Evolutionary conservation across 169 alveolate species (phyloP).

Genomic region (Cytauxzoon felis): DNA sequence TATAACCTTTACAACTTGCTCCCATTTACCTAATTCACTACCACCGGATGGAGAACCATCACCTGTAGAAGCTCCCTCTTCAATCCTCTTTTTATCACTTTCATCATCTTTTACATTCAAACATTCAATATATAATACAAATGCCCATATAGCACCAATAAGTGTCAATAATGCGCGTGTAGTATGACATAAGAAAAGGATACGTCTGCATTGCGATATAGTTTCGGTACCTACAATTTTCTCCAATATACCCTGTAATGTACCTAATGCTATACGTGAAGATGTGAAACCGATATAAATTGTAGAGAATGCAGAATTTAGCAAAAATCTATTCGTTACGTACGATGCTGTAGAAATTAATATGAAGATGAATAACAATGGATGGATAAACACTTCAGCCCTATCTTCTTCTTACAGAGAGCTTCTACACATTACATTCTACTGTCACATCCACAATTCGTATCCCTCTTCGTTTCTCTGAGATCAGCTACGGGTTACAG

Average conservation of each 20-base stretch:
- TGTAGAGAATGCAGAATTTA: not conserved
- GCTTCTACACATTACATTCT: too few species aligned
- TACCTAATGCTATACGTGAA: not conserved
- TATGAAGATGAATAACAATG: not conserved
- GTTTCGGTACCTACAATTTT: not conserved
- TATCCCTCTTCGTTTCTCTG: too few species aligned
- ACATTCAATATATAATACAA: not conserved
- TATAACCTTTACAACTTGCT: too few species aligned
- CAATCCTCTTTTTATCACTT: too few species aligned
- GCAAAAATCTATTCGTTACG: constrained; percentile 9
- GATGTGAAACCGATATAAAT: constrained; percentile 6
- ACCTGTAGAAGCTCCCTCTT: too few species aligned
- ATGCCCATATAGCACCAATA: constrained; percentile 10
- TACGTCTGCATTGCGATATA: not conserved
- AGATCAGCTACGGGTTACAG: too few species aligned
- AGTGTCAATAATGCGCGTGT: constrained; percentile 17
- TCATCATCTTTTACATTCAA: too few species aligned
- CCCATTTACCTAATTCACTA: too few species aligned
- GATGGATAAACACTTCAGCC: too few species aligned
- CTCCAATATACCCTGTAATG: constrained; percentile 13
- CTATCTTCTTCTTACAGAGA: too few species aligned
- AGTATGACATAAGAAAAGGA: constrained; percentile 1
- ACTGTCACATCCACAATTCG: too few species aligned
- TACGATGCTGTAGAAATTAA: constrained; percentile 1
- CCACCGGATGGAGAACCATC: too few species aligned